These are phyloP conservation scores for Debaryomyces tyrocola DNA, from an alignment of 805 yeast genomes.

Conservation along the genomic window DNA sequence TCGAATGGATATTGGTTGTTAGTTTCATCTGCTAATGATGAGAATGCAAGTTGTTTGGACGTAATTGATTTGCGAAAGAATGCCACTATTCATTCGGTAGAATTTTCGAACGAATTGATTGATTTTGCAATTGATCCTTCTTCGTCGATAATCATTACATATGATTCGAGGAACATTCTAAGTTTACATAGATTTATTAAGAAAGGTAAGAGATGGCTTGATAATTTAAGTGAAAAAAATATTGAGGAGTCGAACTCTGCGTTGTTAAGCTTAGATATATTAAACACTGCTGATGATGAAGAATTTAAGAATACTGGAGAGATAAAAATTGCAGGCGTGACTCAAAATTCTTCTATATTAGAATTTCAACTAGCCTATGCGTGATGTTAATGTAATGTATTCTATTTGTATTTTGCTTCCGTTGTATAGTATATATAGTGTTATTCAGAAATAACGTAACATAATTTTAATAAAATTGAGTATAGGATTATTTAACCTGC, in stretches of 20 bases:
- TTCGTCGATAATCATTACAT: constrained; percentile 28
- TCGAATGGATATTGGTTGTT: constrained; percentile 66
- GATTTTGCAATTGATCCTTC: constrained; percentile 38
- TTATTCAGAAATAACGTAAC: no score
- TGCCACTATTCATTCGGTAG: constrained; percentile 23
- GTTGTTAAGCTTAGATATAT: constrained; percentile 4
- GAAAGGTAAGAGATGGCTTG: constrained; percentile 38
- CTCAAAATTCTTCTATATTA: constrained; percentile 12
- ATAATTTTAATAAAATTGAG: no score
- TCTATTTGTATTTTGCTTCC: neutral
- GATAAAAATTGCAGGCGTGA: constrained; percentile 10
- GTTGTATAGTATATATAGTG: no score
- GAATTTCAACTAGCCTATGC: constrained; percentile 11
- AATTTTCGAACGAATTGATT: constrained; percentile 15
- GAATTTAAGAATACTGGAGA: constrained; percentile 8
- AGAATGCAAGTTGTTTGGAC: constrained; percentile 24
- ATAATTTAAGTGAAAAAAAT: constrained; percentile 5
- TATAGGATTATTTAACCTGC: no score
- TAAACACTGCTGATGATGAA: constrained; percentile 11
- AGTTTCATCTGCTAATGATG: constrained; percentile 24
- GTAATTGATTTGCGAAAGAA: constrained; percentile 53
- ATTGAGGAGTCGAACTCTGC: constrained; percentile 4
- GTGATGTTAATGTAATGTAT: neutral
- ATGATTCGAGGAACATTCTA: constrained; percentile 15
- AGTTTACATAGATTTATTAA: constrained; percentile 37